phyloP scores from a whole-genome alignment of 352 stramenopile species.

The Globisporangium barbulae region DNA sequence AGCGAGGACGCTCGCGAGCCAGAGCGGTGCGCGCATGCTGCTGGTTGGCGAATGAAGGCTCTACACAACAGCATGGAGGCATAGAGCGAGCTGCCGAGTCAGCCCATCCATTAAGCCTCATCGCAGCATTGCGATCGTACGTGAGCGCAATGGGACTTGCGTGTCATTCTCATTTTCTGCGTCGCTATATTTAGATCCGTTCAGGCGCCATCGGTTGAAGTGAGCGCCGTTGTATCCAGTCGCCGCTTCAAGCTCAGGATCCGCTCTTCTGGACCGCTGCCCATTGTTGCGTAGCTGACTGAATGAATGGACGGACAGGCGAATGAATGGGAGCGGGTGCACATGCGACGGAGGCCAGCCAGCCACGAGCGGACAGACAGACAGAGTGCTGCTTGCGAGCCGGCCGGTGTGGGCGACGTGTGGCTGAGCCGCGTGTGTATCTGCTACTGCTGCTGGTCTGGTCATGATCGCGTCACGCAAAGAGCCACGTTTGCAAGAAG shows the following conservation, averaged over 20 bases:
- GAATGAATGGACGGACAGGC: too few relatives aligned
- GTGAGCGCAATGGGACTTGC: not conserved
- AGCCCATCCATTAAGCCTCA: not conserved
- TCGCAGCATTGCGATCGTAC: not conserved
- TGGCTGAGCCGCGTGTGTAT: not conserved
- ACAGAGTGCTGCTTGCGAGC: not conserved
- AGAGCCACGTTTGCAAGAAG: not conserved
- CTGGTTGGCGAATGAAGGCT: not conserved
- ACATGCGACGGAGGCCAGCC: too few relatives aligned
- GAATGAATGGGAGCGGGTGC: too few relatives aligned
- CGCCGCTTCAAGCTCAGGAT: not conserved
- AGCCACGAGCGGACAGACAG: too few relatives aligned
- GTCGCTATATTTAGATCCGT: not conserved
- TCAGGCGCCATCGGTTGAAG: not conserved
- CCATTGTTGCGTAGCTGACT: not conserved
- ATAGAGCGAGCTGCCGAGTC: not conserved
- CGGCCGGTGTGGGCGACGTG: not conserved
- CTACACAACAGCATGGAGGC: not conserved
- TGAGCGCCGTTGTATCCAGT: too few relatives aligned
- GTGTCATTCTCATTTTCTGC: not conserved
- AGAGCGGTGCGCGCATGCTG: not conserved
- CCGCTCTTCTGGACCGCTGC: not conserved
- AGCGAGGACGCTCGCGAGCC: not conserved
- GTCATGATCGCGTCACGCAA: not conserved
- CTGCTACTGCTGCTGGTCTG: not conserved